These are phyloP conservation scores for Diaporthe longicolla DNA, from an alignment of 2,329 filamentous ascomycete species.

Conservation along the genomic window DNA sequence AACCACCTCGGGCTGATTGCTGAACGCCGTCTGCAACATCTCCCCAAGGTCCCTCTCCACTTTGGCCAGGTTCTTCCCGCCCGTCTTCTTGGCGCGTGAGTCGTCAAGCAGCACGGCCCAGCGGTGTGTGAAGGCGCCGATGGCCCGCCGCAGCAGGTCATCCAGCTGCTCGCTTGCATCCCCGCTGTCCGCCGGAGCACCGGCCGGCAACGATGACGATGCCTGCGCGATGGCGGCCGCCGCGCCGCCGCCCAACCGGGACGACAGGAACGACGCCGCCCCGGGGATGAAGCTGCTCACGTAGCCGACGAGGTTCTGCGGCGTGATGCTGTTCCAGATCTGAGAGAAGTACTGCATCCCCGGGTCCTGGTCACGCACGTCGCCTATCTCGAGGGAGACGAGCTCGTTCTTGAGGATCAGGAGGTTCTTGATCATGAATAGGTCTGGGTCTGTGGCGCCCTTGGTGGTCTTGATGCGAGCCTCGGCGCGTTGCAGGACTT, in stretches of 20 bases:
- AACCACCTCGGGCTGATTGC: slow-evolving; percentile 71
- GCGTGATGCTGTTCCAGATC: slow-evolving; percentile 75
- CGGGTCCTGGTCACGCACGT: slow-evolving; percentile 67
- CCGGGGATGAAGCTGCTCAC: slow-evolving; percentile 71
- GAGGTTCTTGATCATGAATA: slow-evolving; percentile 96
- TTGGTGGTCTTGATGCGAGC: slow-evolving; percentile 75
- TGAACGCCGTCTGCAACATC: slow-evolving; percentile 70
- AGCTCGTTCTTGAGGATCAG: slow-evolving; percentile 97
- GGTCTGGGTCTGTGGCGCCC: slow-evolving; percentile 78
- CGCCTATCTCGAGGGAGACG: slow-evolving; percentile 92
- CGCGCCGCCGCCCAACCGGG: slow-evolving; percentile 50
- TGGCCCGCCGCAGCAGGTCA: slow-evolving; percentile 72
- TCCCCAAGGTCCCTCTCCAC: slow-evolving; percentile 70
- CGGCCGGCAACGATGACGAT: slow-evolving; percentile 43
- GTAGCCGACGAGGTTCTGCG: slow-evolving; percentile 70
- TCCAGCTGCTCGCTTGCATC: slow-evolving; percentile 77
- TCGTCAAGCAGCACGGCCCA: slow-evolving; percentile 69
- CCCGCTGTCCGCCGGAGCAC: slow-evolving; percentile 56
- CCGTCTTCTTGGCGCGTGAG: slow-evolving; percentile 61
- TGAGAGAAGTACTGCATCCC: slow-evolving; percentile 74
- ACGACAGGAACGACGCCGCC: slow-evolving; percentile 62
- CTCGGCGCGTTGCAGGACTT: slow-evolving; percentile 84
- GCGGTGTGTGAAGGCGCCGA: slow-evolving; percentile 73
- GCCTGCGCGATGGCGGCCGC: slow-evolving; percentile 48
- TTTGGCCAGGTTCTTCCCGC: slow-evolving; percentile 65